Evolutionary conservation across 2,329 filamentous ascomycete species (phyloP).

Genomic region (Phialocephala sp.): DNA sequence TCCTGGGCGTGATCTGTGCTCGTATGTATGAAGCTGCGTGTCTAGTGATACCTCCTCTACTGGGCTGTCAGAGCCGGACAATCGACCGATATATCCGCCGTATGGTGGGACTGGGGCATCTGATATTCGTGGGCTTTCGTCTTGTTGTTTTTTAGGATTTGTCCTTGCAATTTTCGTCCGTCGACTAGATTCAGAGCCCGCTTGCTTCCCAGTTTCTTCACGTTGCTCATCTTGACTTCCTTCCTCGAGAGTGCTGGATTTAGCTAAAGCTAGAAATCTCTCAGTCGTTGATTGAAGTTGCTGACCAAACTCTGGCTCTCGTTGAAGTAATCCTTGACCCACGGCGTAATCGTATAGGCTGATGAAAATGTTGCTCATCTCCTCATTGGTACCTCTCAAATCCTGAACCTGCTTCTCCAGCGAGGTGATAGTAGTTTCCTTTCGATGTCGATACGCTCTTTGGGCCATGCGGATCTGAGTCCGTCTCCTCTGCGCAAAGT

Average conservation of each 20-base stretch:
- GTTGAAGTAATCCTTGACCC: conserved; percentile 60
- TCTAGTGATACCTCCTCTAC: conserved; percentile 29
- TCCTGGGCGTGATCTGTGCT: conserved; percentile 18
- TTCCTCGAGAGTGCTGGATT: conserved; percentile 52
- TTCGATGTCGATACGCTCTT: conserved; percentile 82
- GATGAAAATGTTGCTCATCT: conserved; percentile 76
- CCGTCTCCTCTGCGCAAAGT: conserved; percentile 67
- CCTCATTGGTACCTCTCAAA: conserved; percentile 71
- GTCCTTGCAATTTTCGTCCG: conserved; percentile 15
- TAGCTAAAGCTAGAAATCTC: conserved; percentile 61
- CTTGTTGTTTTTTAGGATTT: conserved; percentile 15
- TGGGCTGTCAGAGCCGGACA: conserved; percentile 31
- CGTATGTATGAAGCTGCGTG: conserved; percentile 24
- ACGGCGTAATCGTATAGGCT: conserved; percentile 68
- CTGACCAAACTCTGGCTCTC: conserved; percentile 60
- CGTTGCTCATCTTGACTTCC: conserved; percentile 37
- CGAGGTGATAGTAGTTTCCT: conserved; percentile 79
- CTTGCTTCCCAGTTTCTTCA: conserved; percentile 28
- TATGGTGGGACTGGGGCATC: conserved; percentile 21
- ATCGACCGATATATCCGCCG: conserved; percentile 34
- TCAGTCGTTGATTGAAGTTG: conserved; percentile 63
- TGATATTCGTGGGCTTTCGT: conserved; percentile 6
- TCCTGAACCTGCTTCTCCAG: conserved; percentile 73
- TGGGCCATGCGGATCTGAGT: conserved; percentile 89
- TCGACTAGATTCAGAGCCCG: conserved; percentile 13